A percentile compares a stretch with the other conserved stretches of the same genome.
These are phyloP conservation scores for Solanum arcanum DNA, from an alignment of 257 asterid species.

Conservation along the genomic window DNA sequence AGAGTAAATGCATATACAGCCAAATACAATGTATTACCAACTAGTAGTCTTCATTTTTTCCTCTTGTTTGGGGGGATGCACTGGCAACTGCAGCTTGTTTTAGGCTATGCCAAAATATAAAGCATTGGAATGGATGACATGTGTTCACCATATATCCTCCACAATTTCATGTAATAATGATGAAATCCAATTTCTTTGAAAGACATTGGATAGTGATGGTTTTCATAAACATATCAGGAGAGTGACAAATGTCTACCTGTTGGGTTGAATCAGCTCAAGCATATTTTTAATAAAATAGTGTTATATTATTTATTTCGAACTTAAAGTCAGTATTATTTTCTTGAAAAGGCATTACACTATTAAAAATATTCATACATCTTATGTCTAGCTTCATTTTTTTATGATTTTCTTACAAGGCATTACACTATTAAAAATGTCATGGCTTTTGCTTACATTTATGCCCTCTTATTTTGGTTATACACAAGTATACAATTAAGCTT, in stretches of 20 bases:
- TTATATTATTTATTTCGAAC: neutral
- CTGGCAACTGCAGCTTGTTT: neutral
- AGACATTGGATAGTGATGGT: neutral
- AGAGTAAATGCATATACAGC: neutral
- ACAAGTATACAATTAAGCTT: no score
- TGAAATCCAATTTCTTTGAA: neutral
- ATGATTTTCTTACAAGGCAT: no score
- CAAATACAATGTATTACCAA: neutral
- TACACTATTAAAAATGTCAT: no score
- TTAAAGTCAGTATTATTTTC: neutral
- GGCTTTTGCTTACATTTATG: no score
- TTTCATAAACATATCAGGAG: neutral
- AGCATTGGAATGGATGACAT: neutral
- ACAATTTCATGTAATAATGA: neutral
- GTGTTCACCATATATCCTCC: neutral
- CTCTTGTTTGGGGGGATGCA: neutral
- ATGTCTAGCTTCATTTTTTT: neutral
- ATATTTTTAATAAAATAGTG: neutral
- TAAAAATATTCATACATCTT: neutral
- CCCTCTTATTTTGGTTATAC: no score
- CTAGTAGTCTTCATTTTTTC: neutral
- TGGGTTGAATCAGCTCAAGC: neutral
- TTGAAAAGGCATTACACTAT: neutral
- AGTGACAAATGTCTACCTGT: neutral
- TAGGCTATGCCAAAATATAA: neutral